These are phyloP conservation scores for Citeromyces siamensis DNA, from an alignment of 1,139 yeast genomes.

Conservation along the genomic window DNA sequence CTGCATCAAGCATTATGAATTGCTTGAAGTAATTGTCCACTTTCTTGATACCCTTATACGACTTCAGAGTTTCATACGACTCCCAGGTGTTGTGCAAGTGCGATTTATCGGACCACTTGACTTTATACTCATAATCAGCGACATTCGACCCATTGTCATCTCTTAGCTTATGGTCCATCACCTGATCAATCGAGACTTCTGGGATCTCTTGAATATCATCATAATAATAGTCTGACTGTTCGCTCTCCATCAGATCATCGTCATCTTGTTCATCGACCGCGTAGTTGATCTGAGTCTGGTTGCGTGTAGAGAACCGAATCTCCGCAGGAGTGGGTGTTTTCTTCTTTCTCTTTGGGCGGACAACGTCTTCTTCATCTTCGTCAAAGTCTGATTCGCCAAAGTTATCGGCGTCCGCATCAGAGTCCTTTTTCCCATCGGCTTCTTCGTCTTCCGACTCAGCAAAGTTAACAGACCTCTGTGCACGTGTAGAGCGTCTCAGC, in stretches of 20 bases:
- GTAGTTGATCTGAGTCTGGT: conserved; percentile 58
- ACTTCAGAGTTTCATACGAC: conserved; percentile 42
- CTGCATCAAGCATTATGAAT: conserved; percentile 58
- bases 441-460: conserved; percentile 4
- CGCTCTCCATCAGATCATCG: conserved; percentile 34
- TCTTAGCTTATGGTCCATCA: conserved; percentile 38
- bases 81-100: conserved; percentile 98
- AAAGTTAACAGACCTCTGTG: neutral
- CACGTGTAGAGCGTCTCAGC: conserved; percentile 4
- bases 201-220: conserved; percentile 10
- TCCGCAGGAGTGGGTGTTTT: conserved; percentile 16
- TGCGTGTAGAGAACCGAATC: conserved; percentile 69
- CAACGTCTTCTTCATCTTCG: conserved; percentile 3
- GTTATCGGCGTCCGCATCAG: neutral
- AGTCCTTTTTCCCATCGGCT: neutral
- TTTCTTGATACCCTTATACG: conserved; percentile 65
- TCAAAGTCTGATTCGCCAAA: neutral
- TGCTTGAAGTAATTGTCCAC: conserved; percentile 86
- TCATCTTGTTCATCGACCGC: conserved; percentile 57
- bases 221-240: conserved; percentile 23
- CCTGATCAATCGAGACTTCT: conserved; percentile 29
- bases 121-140: conserved; percentile 43
- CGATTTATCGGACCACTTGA: conserved; percentile 84
- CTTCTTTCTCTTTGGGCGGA: neutral
- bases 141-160: conserved; percentile 17